Evolutionary conservation across 2,329 filamentous ascomycete species (phyloP).

Genomic region (Aspergillus calidoustus): DNA sequence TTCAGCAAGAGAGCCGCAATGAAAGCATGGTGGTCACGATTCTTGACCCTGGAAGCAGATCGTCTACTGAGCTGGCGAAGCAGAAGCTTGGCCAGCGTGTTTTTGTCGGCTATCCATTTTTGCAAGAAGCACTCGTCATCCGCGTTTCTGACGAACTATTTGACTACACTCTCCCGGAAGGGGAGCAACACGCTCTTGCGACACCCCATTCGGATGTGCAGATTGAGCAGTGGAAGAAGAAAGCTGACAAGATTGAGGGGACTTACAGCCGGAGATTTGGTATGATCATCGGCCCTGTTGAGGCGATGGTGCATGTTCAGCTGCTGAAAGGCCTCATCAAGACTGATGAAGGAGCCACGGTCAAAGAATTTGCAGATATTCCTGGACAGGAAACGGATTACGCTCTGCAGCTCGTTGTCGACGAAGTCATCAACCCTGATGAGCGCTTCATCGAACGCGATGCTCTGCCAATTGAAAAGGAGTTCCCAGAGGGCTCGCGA

Average conservation of each 20-base stretch:
- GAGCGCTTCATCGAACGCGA: constrained; percentile 88
- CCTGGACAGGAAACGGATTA: constrained; percentile 86
- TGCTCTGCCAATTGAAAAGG: constrained; percentile 86
- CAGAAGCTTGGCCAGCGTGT: constrained; percentile 81
- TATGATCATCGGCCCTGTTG: constrained; percentile 82
- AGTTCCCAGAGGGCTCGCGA: constrained; percentile 80
- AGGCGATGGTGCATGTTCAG: constrained; percentile 88
- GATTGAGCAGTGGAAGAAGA: constrained; percentile 82
- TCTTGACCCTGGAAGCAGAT: constrained; percentile 71
- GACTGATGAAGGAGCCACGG: constrained; percentile 84
- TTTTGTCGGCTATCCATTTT: constrained; percentile 91
- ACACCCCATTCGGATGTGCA: constrained; percentile 75
- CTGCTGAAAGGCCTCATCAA: constrained; percentile 91
- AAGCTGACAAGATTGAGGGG: constrained; percentile 79
- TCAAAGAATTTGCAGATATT: constrained; percentile 91
- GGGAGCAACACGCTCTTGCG: constrained; percentile 67
- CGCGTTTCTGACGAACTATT: constrained; percentile 93
- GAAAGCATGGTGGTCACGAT: constrained; percentile 94
- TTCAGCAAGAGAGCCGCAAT: constrained; percentile 93
- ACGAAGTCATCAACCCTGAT: constrained; percentile 87
- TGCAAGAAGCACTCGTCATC: constrained; percentile 89
- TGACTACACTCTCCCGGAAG: constrained; percentile 74
- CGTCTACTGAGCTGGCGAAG: constrained; percentile 74
- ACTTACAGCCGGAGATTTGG: constrained; percentile 90
- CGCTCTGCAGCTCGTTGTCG: constrained; percentile 88